A percentile compares a stretch with the other conserved stretches of the same genome.
These are phyloP conservation scores for Stemphylium lycopersici DNA, from an alignment of 2,329 filamentous ascomycete species.

Conservation along the genomic window DNA sequence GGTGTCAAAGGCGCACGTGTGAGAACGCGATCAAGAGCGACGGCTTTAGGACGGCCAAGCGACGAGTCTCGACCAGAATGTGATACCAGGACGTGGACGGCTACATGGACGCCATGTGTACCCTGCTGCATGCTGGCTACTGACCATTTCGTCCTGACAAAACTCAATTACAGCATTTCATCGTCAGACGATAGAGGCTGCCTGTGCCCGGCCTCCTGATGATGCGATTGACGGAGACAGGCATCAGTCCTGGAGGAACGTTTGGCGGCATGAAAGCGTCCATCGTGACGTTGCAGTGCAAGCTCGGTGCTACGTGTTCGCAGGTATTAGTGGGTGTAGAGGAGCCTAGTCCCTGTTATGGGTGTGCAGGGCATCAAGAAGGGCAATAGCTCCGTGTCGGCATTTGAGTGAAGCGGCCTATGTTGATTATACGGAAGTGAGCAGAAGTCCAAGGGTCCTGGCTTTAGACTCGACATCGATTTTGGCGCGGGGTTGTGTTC, in stretches of 20 bases:
- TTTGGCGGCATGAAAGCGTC: conserved; percentile 2
- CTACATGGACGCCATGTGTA: background rate
- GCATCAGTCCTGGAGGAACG: background rate
- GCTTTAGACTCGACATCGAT: too few relatives aligned
- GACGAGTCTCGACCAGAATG: conserved; percentile 12
- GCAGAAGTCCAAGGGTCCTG: too few relatives aligned
- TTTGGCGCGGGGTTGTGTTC: too few relatives aligned
- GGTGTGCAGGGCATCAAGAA: too few relatives aligned
- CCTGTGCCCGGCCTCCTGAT: background rate
- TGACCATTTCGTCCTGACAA: conserved; percentile 4
- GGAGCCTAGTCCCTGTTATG: too few relatives aligned
- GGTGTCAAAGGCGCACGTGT: conserved; percentile 1
- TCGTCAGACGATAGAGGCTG: background rate
- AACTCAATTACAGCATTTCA: conserved; percentile 4
- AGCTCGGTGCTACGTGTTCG: conserved; percentile 5
- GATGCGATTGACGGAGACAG: background rate
- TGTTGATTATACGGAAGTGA: too few relatives aligned
- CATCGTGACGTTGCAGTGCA: conserved; percentile 14
- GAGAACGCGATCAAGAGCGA: conserved; percentile 7
- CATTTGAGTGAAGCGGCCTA: too few relatives aligned
- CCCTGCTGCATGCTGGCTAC: conserved; percentile 1
- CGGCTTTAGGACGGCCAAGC: conserved; percentile 12
- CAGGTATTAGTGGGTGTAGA: conserved; percentile 2
- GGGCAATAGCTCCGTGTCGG: too few relatives aligned
- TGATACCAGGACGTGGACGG: conserved; percentile 6